phyloP scores from a whole-genome alignment of 1,139 yeast species.

The Yamadazyma friedrichii region DNA sequence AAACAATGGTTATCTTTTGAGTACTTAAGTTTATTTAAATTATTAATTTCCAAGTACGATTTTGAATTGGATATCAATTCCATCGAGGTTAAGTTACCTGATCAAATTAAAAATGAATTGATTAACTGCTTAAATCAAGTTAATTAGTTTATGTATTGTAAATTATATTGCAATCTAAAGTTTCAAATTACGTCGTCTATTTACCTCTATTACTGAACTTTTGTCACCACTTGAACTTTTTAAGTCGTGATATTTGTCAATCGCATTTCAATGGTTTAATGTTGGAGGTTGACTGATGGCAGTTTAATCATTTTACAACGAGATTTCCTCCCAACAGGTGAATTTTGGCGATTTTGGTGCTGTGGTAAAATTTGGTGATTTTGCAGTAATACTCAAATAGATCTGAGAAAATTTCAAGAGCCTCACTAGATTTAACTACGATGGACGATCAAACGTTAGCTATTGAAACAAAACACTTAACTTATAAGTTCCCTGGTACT shows the following conservation, averaged over 20 bases:
- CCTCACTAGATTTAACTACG: too few relatives aligned
- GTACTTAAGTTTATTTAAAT: slow-evolving; percentile 42
- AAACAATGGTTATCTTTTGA: slow-evolving; percentile 45
- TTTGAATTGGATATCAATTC: background rate
- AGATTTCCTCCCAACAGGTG: too few relatives aligned
- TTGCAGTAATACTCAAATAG: too few relatives aligned
- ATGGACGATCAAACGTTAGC: slow-evolving; percentile 29
- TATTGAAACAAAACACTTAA: slow-evolving; percentile 62
- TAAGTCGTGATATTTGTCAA: too few relatives aligned
- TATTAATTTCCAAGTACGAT: slow-evolving; percentile 31
- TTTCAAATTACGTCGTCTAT: background rate
- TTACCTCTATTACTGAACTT: too few relatives aligned
- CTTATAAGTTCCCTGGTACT: slow-evolving; percentile 66
- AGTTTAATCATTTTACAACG: too few relatives aligned
- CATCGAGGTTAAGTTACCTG: too few relatives aligned
- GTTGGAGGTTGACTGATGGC: background rate
- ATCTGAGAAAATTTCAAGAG: too few relatives aligned
- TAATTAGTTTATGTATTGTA: background rate
- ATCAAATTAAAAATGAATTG: slow-evolving; percentile 1
- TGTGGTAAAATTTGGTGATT: too few relatives aligned
- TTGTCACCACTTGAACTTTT: too few relatives aligned
- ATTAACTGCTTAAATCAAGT: slow-evolving; percentile 17
- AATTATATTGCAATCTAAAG: background rate
- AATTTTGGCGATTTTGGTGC: too few relatives aligned
- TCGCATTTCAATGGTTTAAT: too few relatives aligned